A percentile compares a stretch with the other conserved stretches of the same genome.
phyloP scores from a whole-genome alignment of 2,329 filamentous ascomycete genomes.

The Penicillium sp. region DNA sequence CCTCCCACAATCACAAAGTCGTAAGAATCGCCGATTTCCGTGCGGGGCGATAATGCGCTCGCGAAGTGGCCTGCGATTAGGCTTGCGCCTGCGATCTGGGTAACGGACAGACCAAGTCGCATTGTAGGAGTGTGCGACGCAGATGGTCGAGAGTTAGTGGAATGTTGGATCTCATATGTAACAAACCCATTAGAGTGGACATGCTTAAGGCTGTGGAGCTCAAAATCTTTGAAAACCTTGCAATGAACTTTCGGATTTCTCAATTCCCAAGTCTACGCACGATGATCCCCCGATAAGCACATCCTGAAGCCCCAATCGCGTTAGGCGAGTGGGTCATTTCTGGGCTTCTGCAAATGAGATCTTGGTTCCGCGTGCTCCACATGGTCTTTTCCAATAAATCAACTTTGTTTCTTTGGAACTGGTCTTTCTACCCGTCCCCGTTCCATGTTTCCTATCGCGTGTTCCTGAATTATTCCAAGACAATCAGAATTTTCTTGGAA shows the following conservation, averaged over 20 bases:
- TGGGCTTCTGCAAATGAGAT: slow-evolving; percentile 1
- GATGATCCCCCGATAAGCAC: slow-evolving; percentile 4
- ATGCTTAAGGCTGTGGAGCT: neutral
- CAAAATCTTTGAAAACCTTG: neutral
- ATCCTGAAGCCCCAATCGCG: neutral
- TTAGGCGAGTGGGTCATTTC: neutral
- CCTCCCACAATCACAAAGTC: slow-evolving; percentile 51
- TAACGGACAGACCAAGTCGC: neutral
- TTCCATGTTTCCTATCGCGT: neutral
- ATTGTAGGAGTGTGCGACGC: neutral
- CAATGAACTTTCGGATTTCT: neutral
- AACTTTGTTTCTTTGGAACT: neutral
- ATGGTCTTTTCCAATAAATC: neutral
- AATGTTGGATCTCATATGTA: neutral
- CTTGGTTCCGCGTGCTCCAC: neutral
- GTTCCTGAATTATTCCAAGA: neutral
- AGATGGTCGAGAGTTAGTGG: neutral
- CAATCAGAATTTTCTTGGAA: neutral
- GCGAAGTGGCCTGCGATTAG: slow-evolving; percentile 2
- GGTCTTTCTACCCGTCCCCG: neutral
- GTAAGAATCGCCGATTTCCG: slow-evolving; percentile 26
- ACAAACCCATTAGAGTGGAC: neutral
- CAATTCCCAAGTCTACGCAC: neutral
- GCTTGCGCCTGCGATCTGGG: neutral
- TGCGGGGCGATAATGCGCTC: slow-evolving; percentile 23